These are phyloP conservation scores for Alternaria arbusti DNA, from an alignment of 2,329 filamentous ascomycete species.

Conservation along the genomic window DNA sequence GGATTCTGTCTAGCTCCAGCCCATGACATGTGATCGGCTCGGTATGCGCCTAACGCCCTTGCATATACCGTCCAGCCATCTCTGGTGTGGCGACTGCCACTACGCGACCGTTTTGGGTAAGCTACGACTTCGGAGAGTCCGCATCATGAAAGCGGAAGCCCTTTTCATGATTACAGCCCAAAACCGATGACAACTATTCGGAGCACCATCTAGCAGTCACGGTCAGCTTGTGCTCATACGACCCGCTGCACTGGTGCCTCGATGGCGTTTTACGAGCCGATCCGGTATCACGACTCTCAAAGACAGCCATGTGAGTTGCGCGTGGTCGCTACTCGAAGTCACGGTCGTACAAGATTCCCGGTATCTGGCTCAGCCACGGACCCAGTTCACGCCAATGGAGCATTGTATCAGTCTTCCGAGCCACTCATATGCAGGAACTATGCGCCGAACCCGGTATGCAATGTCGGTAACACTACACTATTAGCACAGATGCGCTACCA, in stretches of 20 bases:
- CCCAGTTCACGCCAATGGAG: constrained; percentile 2
- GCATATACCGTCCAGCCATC: not conserved
- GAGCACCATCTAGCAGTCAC: not conserved
- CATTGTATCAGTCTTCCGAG: not conserved
- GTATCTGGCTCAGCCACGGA: constrained; percentile 14
- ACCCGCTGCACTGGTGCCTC: constrained; percentile 26
- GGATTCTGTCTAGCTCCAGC: constrained; percentile 21
- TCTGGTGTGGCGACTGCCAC: not conserved
- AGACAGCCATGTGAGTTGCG: constrained; percentile 38
- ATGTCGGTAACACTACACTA: constrained; percentile 18
- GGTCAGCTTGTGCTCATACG: not conserved
- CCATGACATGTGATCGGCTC: constrained; percentile 23
- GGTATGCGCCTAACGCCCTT: constrained; percentile 20
- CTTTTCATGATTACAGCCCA: not conserved
- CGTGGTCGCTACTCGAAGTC: constrained; percentile 30
- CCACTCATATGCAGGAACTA: constrained; percentile 34
- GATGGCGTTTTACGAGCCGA: constrained; percentile 29
- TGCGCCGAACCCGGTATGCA: constrained; percentile 30
- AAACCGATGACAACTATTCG: not conserved
- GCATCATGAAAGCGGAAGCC: not conserved
- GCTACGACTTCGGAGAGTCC: not conserved
- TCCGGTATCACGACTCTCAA: constrained; percentile 44
- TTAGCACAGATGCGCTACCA: constrained; percentile 8
- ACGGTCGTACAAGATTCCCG: constrained; percentile 24
- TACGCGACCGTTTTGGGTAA: not conserved